Base-by-base conservation (phyloP, 805 yeast genomes). In the Metschnikowia kunwiensis region DNA sequence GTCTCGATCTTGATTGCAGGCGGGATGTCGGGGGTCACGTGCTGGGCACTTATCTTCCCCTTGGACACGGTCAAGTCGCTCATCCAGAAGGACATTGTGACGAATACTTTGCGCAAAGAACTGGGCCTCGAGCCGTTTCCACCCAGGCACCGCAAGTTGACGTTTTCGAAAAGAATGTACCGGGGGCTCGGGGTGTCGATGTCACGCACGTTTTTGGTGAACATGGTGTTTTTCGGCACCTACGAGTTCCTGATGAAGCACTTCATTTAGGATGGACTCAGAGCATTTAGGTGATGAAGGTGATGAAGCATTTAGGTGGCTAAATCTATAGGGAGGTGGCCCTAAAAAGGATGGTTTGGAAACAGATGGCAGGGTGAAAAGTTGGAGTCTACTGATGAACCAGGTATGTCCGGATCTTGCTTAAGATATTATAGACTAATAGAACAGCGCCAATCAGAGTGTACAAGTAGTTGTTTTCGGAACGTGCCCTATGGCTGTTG, bases 161-260 rank as follows among this genome's bases (percentile, higher is more conserved):
- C 63, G 37, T 60, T 69, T 30, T 43, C 47, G 9, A 63, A 74
- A 33, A 63, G 74, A 19, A 70, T 82, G 73, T 86, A 85, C 59
- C 68, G 87, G 34, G 95, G 95, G 0, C 63, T 86, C 28, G 86
- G 87, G 2, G 85, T 86, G 18, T 81, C 89, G 9, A 63, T 83
- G 18, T 64, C 80, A 7, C 70, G 95, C 42, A 80, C 93, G 0
- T 75, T 86, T 34, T 50, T 82, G 36, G 82, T 80, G 10, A 86
- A 86, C 42, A 74, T 82, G 74, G 79, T 80, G 6, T 84, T 86
- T 55, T 86, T 86, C 58, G 72, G 86, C 23, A 61, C 75, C 11
- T 86, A 75, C 60, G 95, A 86, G 57, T 73, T 70, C 44, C 58
- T 81, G 35, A 79, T 84, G 86, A 65, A 66, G 31, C 68, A 75